These are phyloP conservation scores for Irpex rosettiformis DNA, from an alignment of 1,284 basidiomycete genomes.

Conservation along the genomic window DNA sequence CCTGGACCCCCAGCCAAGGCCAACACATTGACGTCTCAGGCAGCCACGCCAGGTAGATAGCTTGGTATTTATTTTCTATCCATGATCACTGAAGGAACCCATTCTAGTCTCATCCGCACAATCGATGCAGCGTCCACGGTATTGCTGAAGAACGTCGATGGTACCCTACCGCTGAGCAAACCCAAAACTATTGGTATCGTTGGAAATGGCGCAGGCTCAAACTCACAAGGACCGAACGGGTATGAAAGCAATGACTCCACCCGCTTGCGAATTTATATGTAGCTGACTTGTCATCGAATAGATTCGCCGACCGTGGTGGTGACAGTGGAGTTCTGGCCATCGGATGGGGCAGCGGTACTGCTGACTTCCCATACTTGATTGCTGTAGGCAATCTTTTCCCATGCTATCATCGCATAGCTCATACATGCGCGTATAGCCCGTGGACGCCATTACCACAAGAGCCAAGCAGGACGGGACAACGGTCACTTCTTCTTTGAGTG, in stretches of 20 bases:
- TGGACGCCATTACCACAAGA: slow-evolving; percentile 47
- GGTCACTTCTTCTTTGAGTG: slow-evolving; percentile 51
- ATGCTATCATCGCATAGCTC: not conserved
- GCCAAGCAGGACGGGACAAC: slow-evolving; percentile 37
- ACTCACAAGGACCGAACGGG: slow-evolving; percentile 22
- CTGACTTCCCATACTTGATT: slow-evolving; percentile 30
- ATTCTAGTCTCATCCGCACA: slow-evolving; percentile 51
- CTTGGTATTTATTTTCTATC: not conserved
- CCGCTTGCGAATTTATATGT: no score
- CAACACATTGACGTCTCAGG: slow-evolving; percentile 63
- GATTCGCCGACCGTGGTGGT: slow-evolving; percentile 21
- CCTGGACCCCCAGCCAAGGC: slow-evolving; percentile 31
- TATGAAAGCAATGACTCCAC: no score
- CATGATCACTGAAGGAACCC: slow-evolving; percentile 3
- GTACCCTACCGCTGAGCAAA: slow-evolving; percentile 53
- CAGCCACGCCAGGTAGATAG: slow-evolving; percentile 56
- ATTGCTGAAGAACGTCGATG: slow-evolving; percentile 66
- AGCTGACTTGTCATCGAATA: no score
- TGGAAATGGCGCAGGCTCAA: slow-evolving; percentile 34
- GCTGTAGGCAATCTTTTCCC: slow-evolving; percentile 37
- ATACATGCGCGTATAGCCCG: slow-evolving; percentile 28
- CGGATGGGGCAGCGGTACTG: slow-evolving; percentile 58
- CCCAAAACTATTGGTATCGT: slow-evolving; percentile 55
- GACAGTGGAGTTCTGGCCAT: slow-evolving; percentile 41
- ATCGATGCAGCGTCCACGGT: slow-evolving; percentile 72